Base-by-base conservation (phyloP, 2,329 filamentous ascomycete genomes). In the Annulohypoxylon truncatum region DNA sequence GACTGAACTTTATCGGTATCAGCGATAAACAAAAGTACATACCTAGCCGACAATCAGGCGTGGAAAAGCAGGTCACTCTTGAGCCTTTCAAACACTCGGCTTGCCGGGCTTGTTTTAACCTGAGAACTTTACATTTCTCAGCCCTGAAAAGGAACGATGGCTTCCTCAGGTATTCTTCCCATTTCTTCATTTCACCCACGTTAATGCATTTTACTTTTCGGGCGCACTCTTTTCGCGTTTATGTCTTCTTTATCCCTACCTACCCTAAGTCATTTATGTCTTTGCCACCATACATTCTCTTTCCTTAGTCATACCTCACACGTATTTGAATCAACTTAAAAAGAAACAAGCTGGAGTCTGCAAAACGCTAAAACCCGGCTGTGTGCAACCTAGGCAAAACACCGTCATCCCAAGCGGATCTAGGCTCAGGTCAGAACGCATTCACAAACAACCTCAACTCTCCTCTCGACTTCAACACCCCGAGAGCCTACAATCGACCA, bases 91-190 rank as follows among this genome's bases (percentile, higher is more conserved):
- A 62, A 52, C 59, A 18, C 38, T 10, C 40, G 38, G 29, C 18
- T 24, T 10, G 13, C 59, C 54, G 51, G 50, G 31, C 51, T 24
- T 33, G 31, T 44, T 55, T 40, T 57, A 12, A 47, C n/a, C 26
- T 22, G n/a, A 44, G 35, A n/a, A 33, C 9, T 28, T 47, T 20
- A 22, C 31, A 29, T 51, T 61, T 44, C 51, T 55, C 61, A 40
- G 22, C 35, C 38, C 35, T 9, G 53, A 47, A 50, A 56, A 35
- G 47, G 33, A 64, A 61, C 47, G 53, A 67, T 67, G 64, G 64
- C 61, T 15, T 60, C 57, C 55, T 66, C 62, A 68, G 63, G 66
- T 68, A 61, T 59, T 54, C 13, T 56, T 13, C 47, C 20, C 47
- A 50, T 56, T 52, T 56, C 26, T 46, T 44, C 35, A 54, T 46